phyloP scores from a whole-genome alignment of 2,329 filamentous ascomycete genomes.

The Neurospora sp. region DNA sequence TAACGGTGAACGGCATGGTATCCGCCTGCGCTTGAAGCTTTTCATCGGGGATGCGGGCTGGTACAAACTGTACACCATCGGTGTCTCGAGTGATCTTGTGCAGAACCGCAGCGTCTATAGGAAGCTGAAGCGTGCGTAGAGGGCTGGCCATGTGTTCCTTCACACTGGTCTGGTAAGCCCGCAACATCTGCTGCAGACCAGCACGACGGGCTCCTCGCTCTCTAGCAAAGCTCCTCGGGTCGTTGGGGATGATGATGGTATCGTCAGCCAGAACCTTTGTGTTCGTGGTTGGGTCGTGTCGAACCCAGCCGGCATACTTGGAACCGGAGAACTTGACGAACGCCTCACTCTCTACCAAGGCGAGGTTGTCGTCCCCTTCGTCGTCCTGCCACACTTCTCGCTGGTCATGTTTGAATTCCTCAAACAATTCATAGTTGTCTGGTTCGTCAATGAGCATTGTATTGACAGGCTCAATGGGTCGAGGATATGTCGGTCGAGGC shows the following conservation, averaged over 20 bases:
- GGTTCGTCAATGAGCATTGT: slow-evolving; percentile 36
- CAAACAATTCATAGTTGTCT: slow-evolving; percentile 23
- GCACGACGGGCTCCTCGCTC: slow-evolving; percentile 35
- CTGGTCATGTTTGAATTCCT: slow-evolving; percentile 13
- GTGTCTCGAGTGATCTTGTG: slow-evolving; percentile 16
- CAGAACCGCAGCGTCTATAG: slow-evolving; percentile 19
- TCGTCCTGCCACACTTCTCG: slow-evolving; percentile 7
- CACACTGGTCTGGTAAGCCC: slow-evolving; percentile 27
- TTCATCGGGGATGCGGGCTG: not conserved
- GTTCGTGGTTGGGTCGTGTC: slow-evolving; percentile 1
- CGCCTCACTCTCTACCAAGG: slow-evolving; percentile 23
- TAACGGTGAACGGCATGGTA: slow-evolving; percentile 9
- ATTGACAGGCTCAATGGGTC: slow-evolving; percentile 18
- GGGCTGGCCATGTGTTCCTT: slow-evolving; percentile 26
- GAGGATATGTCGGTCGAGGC: slow-evolving; percentile 18
- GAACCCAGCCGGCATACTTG: slow-evolving; percentile 11
- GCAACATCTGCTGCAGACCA: slow-evolving; percentile 33
- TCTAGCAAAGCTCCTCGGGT: slow-evolving; percentile 18
- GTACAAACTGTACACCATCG: slow-evolving; percentile 16
- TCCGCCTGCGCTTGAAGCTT: slow-evolving; percentile 8
- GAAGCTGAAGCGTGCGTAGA: slow-evolving; percentile 28
- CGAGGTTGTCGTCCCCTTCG: slow-evolving; percentile 20
- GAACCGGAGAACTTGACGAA: slow-evolving; percentile 26
- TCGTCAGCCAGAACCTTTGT: slow-evolving; percentile 13
- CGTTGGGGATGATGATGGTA: slow-evolving; percentile 7